Base-by-base conservation (phyloP, 257 asterid species). In the Primulina eburnea region DNA sequence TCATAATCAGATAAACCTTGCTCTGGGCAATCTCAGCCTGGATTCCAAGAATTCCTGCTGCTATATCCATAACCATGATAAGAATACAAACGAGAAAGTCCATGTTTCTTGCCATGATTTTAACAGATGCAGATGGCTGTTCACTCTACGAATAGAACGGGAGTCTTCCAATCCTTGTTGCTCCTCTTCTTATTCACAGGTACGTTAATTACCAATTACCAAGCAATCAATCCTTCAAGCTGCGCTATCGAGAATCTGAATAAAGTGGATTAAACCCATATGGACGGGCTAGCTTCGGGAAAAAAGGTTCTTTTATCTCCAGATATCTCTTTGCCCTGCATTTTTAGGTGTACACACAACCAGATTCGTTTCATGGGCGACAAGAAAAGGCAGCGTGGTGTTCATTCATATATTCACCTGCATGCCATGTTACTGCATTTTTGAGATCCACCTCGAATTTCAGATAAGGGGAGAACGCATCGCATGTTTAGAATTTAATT, bases 351-450 rank as follows among this genome's bases (percentile, higher is more conserved):
- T 63, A 24, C 61, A 24, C 40, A 60, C 43, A 32, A 60, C 32
- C 62, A 63, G 87, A 92, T 92, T 82, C 98, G 71, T 86, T 89
- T 71, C 96, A 79, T 79, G 60, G 83, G 77, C 30, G 79, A 76
- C 87, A 89, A 83, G 95, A 75, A 83, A 84, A 82, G 26, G 26
- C 26, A 24, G 26, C 26, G 26, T 24, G 26, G 26, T 24, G 26
- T 24, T 24, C 26, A 24, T 24, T 24, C 26, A 24, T 24, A 24
- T 24, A 24, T 24, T 21, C 26, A 77, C 79, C 77, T 76, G 86
- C 95, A 84, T 80, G 87, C 43, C 10, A 37, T 37, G 33, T 30
- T 30, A 30, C 33, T 30, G 5, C 5, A 2, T 40, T 57, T 62
- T 55, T 32, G 67, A 30, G 47, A 14, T 70, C 66, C 56, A 71